Conservation (phyloP, 306 rosid species). For the Casuarina equisetifolia region DNA sequence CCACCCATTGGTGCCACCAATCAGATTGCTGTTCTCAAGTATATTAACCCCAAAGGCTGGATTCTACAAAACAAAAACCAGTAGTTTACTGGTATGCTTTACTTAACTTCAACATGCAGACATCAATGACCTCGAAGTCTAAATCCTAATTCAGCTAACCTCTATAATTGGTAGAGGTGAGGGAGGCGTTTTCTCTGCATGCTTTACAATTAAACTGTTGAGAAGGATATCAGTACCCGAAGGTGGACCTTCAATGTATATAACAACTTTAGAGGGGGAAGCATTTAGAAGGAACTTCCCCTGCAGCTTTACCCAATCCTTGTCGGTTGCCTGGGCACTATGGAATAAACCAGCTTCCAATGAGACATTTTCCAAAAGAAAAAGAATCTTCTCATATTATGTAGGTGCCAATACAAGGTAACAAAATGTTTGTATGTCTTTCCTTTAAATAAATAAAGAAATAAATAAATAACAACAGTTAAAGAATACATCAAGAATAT, state of each 20-base stretch:
- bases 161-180: constrained; percentile 61
- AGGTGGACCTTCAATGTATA: constrained; percentile 93
- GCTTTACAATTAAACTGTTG: constrained; percentile 71
- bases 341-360: constrained; percentile 18
- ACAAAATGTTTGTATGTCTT: not conserved
- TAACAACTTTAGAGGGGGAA: constrained; percentile 68
- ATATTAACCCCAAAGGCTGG: constrained; percentile 71
- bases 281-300: constrained; percentile 92
- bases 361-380: constrained; percentile 31
- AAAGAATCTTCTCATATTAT: not conserved
- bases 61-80: constrained; percentile 47
- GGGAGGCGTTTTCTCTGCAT: constrained; percentile 73
- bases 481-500: not conserved
- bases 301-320: constrained; percentile 78
- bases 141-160: constrained; percentile 45
- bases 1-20: constrained; percentile 74
- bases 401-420: not conserved
- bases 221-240: constrained; percentile 84
- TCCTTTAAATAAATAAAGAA: not conserved
- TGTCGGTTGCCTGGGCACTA: constrained; percentile 93
- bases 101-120: constrained; percentile 11
- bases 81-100: constrained; percentile 10
- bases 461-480: no score
- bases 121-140: not conserved
- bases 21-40: constrained; percentile 72